Evolutionary conservation across 169 alveolate species (phyloP).

Genomic region (Plasmodium sp.): DNA sequence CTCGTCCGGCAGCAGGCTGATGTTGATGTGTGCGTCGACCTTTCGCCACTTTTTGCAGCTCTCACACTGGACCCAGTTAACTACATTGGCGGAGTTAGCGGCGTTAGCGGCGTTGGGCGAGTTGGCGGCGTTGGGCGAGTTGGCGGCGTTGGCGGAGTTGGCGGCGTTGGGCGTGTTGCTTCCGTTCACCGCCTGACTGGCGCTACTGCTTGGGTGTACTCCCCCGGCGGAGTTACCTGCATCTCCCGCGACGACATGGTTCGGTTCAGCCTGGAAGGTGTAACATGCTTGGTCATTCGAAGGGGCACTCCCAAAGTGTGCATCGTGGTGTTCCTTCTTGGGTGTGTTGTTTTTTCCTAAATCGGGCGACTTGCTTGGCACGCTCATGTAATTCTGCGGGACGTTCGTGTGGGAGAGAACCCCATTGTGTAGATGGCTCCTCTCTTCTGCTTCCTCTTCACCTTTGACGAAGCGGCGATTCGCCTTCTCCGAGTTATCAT

Average conservation of each 20-base stretch:
- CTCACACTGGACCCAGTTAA: constrained; percentile 87
- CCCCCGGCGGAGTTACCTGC: neutral
- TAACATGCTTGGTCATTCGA: neutral
- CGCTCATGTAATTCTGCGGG: neutral
- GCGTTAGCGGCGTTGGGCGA: too few species aligned
- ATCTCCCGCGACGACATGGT: neutral
- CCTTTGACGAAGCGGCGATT: neutral
- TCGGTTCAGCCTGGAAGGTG: neutral
- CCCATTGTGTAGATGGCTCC: neutral
- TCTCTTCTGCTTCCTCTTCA: neutral
- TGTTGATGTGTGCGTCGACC: constrained; percentile 76
- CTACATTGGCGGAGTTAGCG: constrained; percentile 30
- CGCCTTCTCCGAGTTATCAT: neutral
- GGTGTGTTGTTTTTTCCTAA: neutral
- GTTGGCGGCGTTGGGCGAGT: too few species aligned
- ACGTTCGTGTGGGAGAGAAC: neutral
- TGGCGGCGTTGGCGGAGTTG: too few species aligned
- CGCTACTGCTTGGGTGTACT: neutral
- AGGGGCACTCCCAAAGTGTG: neutral
- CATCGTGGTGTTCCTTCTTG: neutral
- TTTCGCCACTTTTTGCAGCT: constrained; percentile 84
- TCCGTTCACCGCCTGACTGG: neutral
- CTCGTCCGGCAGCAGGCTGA: constrained; percentile 81
- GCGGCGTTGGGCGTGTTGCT: neutral
- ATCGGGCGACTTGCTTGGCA: neutral